Evolutionary conservation across 2,329 filamentous ascomycete species (phyloP), one percentile per base, ranked within the genome.

Genomic region (Fusarium gaditjirri): DNA sequence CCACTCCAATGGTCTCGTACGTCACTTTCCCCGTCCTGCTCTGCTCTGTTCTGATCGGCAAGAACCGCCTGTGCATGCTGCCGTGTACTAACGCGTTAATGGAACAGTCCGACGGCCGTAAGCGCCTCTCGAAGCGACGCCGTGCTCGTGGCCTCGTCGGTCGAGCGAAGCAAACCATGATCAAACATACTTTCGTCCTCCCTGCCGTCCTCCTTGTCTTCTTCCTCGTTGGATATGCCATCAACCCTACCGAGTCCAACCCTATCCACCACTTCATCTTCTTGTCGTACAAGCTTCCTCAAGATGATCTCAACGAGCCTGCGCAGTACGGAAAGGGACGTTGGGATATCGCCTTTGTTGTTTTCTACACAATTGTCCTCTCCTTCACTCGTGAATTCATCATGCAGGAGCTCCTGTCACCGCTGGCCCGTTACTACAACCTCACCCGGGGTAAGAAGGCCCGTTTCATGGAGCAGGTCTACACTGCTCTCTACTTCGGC

Each of bases 381-480:
- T 94, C 93, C 68, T 98, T 98, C 81, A 97, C 94, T 16, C 93
- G 95, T 79, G 95, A 98, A 81, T 97, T 97, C 82, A 88, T 97
- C 83, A 98, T 97, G 95, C 95, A 97, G 83, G 91, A 94, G 77
- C 77, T 97, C 55, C 89, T 98, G 65, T 90, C 91, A 17, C 95
- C 94, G 0, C 85, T 95, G 69, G 94, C 94, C 10, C 86, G 89
- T 46, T 86, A 85, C 74, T 90, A 86, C 60, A 93, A 93, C 21
- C 90, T 98, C 78, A 90, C 88, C 70, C 89, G 91, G 62, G 90
- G 87, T 71, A 98, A 97, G 84, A 94, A 96, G 78, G 89, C 91
- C 21, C 92, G 95, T 38, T 98, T 97, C 86, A 96, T 97, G 93
- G 95, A 98, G 82, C 95, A 98, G 83, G 90, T 92, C 78, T 98